Evolutionary conservation across 192 early-diverging fungal species (phyloP).

Genomic region (Gorgonomyces haynaldii): DNA sequence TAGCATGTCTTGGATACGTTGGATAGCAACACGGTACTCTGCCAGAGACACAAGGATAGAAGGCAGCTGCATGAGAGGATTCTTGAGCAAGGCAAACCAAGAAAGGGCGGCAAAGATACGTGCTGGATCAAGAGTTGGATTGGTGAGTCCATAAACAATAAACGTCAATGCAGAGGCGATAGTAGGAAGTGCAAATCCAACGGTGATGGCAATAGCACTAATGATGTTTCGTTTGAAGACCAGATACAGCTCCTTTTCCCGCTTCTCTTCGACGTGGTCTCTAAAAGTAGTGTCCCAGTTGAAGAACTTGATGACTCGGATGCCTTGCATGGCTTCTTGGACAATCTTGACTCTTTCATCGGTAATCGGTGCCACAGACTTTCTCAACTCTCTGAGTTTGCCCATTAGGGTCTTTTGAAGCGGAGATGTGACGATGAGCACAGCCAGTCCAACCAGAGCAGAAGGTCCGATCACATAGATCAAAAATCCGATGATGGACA

Average conservation of each 20-base stretch:
- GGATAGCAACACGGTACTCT: slow-evolving; percentile 42
- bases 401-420: slow-evolving; percentile 27
- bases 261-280: slow-evolving; percentile 12
- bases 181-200: slow-evolving; percentile 38
- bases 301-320: slow-evolving; percentile 67
- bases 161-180: slow-evolving; percentile 28
- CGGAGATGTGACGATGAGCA: slow-evolving; percentile 30
- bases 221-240: slow-evolving; percentile 21
- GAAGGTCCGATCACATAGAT: slow-evolving; percentile 23
- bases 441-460: slow-evolving; percentile 31
- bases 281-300: slow-evolving; percentile 46
- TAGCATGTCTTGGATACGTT: slow-evolving; percentile 37
- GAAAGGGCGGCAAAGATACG: slow-evolving; percentile 34
- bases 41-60: slow-evolving; percentile 27
- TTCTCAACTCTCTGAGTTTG: slow-evolving; percentile 23
- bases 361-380: slow-evolving; percentile 43
- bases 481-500: slow-evolving; percentile 29
- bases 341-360: slow-evolving; percentile 62
- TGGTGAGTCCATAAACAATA: slow-evolving; percentile 27
- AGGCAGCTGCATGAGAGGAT: slow-evolving; percentile 44
- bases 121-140: slow-evolving; percentile 15
- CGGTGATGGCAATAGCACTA: slow-evolving; percentile 23
- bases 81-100: slow-evolving; percentile 31
- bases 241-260: slow-evolving; percentile 26
- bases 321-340: slow-evolving; percentile 56